phyloP scores from a whole-genome alignment of 805 yeast genomes.

The Ogataea angusta region DNA sequence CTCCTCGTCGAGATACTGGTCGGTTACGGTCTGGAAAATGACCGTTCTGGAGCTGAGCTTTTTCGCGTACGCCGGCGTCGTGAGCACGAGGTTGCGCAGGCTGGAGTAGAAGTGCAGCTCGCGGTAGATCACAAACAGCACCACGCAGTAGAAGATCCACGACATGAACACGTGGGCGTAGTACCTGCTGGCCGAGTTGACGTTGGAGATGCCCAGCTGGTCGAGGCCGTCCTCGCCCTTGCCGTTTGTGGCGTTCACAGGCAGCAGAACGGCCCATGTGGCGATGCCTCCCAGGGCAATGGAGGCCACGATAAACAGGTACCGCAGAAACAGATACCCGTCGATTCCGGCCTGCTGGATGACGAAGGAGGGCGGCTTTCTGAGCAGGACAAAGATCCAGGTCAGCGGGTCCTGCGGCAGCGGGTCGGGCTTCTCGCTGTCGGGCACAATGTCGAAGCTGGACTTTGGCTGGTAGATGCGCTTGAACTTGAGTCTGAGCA shows the following conservation, averaged over 20 bases:
- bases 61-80: conserved; percentile 78
- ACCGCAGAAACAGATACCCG: conserved; percentile 87
- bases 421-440: conserved; percentile 68
- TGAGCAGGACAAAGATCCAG: conserved; percentile 66
- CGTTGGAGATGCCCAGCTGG: conserved; percentile 73
- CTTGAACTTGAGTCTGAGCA: conserved; percentile 62
- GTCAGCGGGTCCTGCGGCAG: conserved; percentile 62
- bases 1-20: conserved; percentile 63
- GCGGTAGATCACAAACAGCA: conserved; percentile 73
- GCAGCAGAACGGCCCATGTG: conserved; percentile 69
- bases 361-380: conserved; percentile 69
- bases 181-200: conserved; percentile 56
- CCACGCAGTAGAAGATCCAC: conserved; percentile 71
- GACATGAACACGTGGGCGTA: conserved; percentile 84
- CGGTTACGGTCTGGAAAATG: conserved; percentile 80
- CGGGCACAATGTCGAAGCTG: conserved; percentile 52
- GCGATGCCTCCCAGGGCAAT: conserved; percentile 55
- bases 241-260: conserved; percentile 75
- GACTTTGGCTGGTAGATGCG: conserved; percentile 86
- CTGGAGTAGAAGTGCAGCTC: conserved; percentile 78
- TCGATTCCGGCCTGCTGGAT: conserved; percentile 90
- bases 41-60: conserved; percentile 77
- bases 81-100: conserved; percentile 68
- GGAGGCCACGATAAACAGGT: conserved; percentile 53
- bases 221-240: conserved; percentile 65